These are phyloP conservation scores for Sugiyamaella lignohabitans DNA, from an alignment of 805 yeast species.

Conservation along the genomic window DNA sequence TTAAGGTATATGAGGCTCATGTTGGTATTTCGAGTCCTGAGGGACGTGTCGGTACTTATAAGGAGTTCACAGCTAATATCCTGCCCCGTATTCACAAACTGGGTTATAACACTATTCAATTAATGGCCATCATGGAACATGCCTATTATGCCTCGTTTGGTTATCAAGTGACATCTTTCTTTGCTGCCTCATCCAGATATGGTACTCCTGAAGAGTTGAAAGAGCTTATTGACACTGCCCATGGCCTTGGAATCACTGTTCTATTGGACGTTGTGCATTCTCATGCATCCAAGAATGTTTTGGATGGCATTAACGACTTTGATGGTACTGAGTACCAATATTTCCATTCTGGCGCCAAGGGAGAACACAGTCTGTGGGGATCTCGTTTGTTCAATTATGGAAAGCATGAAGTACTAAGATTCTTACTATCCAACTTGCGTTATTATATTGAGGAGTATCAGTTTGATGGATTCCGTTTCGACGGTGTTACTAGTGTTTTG, in stretches of 20 bases:
- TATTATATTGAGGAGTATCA: conserved; percentile 75
- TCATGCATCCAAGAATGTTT: conserved; percentile 90
- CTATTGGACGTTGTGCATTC: conserved; percentile 91
- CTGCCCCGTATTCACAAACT: conserved; percentile 78
- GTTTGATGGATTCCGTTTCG: conserved; percentile 94
- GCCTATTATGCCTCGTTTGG: conserved; percentile 98
- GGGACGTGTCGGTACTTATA: conserved; percentile 75
- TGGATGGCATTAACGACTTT: conserved; percentile 86
- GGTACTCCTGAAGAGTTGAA: conserved; percentile 95
- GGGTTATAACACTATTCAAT: conserved; percentile 88
- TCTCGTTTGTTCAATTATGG: conserved; percentile 92
- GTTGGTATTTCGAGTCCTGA: conserved; percentile 88
- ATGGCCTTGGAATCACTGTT: conserved; percentile 77
- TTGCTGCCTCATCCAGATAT: conserved; percentile 81
- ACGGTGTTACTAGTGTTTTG: conserved; percentile 93
- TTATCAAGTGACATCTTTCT: conserved; percentile 91
- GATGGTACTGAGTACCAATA: conserved; percentile 95
- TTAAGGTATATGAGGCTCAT: conserved; percentile 91
- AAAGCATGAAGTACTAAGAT: conserved; percentile 82
- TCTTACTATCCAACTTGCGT: conserved; percentile 75
- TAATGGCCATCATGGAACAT: conserved; percentile 98
- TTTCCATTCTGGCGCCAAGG: conserved; percentile 88
- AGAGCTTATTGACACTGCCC: conserved; percentile 87
- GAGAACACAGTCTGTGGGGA: conserved; percentile 90
- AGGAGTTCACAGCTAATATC: conserved; percentile 71